Evolutionary conservation across 148 eudicot species (phyloP).

Genomic region (Cornus kousa): DNA sequence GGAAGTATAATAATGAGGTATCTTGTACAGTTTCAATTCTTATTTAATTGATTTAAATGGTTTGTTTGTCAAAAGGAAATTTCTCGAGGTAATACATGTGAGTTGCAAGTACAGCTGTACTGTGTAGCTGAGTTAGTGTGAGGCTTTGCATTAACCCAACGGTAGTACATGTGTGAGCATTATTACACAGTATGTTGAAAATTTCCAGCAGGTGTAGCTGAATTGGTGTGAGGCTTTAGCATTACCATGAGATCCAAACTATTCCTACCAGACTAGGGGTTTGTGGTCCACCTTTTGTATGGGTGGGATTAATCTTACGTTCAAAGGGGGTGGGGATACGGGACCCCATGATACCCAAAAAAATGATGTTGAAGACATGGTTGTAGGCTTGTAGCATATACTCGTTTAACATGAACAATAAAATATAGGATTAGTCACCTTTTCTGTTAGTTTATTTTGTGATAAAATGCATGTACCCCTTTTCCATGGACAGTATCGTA

Average conservation of each 20-base stretch:
- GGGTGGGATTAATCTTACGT: not conserved
- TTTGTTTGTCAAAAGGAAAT: not conserved
- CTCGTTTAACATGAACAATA: too few relatives aligned
- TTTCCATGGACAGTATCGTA: too few relatives aligned
- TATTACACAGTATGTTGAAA: too few relatives aligned
- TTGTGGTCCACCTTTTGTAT: not conserved
- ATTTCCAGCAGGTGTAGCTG: too few relatives aligned
- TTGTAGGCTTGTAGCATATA: too few relatives aligned
- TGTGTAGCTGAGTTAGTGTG: not conserved
- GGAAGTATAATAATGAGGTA: conserved; percentile 96
- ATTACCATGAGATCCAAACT: not conserved
- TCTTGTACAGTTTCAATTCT: not conserved
- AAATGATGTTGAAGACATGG: too few relatives aligned
- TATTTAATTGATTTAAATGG: not conserved
- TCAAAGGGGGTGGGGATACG: not conserved
- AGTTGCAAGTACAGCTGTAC: not conserved
- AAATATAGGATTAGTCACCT: too few relatives aligned
- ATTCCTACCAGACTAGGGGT: not conserved
- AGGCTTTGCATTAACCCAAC: not conserved
- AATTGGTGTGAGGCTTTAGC: too few relatives aligned
- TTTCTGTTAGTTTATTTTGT: too few relatives aligned
- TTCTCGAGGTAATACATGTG: not conserved
- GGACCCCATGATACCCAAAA: not conserved
- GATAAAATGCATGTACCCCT: too few relatives aligned
- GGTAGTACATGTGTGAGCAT: too few relatives aligned